Conservation (phyloP, 1,139 yeast genomes). For the Suhomyces panamericanus region DNA sequence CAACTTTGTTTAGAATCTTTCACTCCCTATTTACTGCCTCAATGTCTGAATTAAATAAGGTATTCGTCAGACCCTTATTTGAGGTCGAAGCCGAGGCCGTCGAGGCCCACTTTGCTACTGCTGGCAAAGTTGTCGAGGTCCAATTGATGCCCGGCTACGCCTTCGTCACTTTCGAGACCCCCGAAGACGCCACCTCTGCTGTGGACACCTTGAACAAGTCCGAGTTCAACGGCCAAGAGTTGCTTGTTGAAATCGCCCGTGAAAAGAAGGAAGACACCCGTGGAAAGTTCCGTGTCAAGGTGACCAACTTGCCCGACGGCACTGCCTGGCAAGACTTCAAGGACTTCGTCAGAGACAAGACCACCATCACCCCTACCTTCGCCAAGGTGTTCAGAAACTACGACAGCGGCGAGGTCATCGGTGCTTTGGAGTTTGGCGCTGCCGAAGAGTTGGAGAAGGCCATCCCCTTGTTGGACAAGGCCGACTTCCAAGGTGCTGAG, state of each 20-base stretch:
- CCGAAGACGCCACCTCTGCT: conserved; percentile 68
- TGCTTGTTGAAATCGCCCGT: conserved; percentile 69
- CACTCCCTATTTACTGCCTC: conserved; percentile 4
- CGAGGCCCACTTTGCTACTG: conserved; percentile 63
- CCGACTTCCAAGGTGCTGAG: conserved; percentile 67
- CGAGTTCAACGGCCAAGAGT: conserved; percentile 61
- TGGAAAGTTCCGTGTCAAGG: conserved; percentile 71
- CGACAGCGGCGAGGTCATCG: conserved; percentile 62
- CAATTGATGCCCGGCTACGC: conserved; percentile 77
- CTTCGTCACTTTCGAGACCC: conserved; percentile 65
- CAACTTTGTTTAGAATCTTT: conserved; percentile 4
- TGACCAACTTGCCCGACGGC: conserved; percentile 68
- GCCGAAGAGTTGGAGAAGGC: conserved; percentile 75
- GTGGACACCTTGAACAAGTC: conserved; percentile 59
- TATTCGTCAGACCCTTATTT: conserved; percentile 44
- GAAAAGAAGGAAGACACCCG: conserved; percentile 59
- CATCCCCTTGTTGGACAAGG: conserved; percentile 65
- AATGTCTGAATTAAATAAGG: conserved; percentile 35
- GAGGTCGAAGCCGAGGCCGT: conserved; percentile 56
- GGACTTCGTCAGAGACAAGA: conserved; percentile 73
- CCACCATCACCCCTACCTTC: conserved; percentile 64
- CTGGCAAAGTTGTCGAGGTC: conserved; percentile 66
- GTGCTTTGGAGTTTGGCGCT: conserved; percentile 75
- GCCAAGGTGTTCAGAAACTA: conserved; percentile 68
- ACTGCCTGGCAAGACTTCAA: conserved; percentile 85